Evolutionary conservation across 1,284 basidiomycete genomes (phyloP).

Genomic region (Wallemia mellicola): DNA sequence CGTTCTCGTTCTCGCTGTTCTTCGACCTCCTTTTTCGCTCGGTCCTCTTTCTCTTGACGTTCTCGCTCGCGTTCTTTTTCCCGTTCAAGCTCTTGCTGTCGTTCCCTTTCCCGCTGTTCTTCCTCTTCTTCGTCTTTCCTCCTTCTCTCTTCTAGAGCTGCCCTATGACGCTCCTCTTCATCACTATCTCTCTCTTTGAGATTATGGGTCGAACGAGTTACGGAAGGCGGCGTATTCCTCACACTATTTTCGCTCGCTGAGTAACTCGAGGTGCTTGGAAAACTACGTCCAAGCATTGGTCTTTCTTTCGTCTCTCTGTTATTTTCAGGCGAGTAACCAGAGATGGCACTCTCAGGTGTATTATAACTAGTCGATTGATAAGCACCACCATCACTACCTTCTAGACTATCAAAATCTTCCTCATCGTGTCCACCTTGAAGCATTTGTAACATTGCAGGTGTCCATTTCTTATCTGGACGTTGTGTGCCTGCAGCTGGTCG

Average conservation of each 20-base stretch:
- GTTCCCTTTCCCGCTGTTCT: not conserved
- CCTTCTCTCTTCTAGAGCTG: too few species aligned
- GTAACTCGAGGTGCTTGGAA: not conserved
- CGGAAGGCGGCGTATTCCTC: not conserved
- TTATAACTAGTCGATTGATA: not conserved
- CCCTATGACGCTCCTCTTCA: too few species aligned
- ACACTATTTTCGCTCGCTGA: not conserved
- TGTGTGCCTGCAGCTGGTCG: not conserved
- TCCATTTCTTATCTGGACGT: not conserved
- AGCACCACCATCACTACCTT: not conserved
- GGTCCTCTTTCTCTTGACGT: not conserved
- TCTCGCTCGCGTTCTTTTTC: not conserved
- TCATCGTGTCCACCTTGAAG: not conserved
- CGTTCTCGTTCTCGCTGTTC: not conserved
- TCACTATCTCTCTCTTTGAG: too few species aligned
- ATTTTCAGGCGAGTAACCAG: not conserved
- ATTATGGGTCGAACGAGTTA: not conserved
- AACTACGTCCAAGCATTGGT: not conserved
- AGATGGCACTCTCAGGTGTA: not conserved
- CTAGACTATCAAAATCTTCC: not conserved
- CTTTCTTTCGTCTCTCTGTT: not conserved
- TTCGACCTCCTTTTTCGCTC: not conserved
- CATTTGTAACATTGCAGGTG: not conserved
- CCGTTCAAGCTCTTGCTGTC: not conserved
- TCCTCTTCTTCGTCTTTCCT: not conserved